These are phyloP conservation scores for Leccinum subrobustum DNA, from an alignment of 1,284 basidiomycete genomes.

Conservation along the genomic window DNA sequence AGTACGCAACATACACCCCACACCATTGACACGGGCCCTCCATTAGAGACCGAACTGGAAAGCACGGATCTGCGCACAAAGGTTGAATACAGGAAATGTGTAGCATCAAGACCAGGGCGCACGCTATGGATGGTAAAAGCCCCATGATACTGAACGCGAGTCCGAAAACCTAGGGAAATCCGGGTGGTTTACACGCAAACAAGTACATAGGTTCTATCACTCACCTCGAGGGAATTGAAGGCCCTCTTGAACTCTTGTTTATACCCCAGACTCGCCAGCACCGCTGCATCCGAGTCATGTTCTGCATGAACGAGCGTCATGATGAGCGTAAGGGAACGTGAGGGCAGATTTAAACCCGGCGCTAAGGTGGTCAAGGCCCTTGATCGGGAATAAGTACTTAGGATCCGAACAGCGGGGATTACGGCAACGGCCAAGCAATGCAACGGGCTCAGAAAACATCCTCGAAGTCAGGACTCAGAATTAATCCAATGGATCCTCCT, in stretches of 20 bases:
- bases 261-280: conserved; percentile 41
- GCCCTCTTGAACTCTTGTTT: conserved; percentile 43
- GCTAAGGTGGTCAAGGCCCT: background rate
- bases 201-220: background rate
- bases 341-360: background rate
- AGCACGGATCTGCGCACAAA: conserved; percentile 35
- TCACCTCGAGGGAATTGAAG: conserved; percentile 25
- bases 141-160: conserved; percentile 41
- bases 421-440: background rate
- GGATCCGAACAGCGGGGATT: background rate
- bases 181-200: background rate
- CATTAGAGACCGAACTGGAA: conserved; percentile 43
- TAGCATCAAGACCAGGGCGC: conserved; percentile 6
- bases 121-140: conserved; percentile 43
- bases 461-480: no score
- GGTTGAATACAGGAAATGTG: background rate
- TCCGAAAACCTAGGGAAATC: conserved; percentile 32
- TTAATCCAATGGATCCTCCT: no score
- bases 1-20: conserved; percentile 38
- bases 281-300: conserved; percentile 27
- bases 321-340: background rate
- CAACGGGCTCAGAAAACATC: background rate
- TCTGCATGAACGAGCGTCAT: background rate
- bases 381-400: background rate
- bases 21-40: conserved; percentile 48